These are phyloP conservation scores for Eutrema japonicum DNA, from an alignment of 345 rosid genomes.

Conservation along the genomic window DNA sequence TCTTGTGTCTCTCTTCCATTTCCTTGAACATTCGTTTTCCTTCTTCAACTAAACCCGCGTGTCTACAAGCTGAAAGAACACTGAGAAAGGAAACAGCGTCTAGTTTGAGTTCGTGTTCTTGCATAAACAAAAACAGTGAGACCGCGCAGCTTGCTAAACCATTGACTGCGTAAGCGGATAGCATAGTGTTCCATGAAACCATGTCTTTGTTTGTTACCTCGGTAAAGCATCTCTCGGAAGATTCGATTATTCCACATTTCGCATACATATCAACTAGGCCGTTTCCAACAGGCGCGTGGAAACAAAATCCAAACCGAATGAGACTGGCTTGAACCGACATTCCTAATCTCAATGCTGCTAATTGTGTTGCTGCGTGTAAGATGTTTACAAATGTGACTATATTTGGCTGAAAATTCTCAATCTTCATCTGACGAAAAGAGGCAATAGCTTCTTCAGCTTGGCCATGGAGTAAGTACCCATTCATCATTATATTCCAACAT, in stretches of 20 bases:
- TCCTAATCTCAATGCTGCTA: constrained; percentile 54
- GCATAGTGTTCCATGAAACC: constrained; percentile 65
- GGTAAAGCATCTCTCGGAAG: constrained; percentile 47
- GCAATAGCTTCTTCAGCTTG: constrained; percentile 58
- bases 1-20: constrained; percentile 49
- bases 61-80: constrained; percentile 71
- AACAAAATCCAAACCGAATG: constrained; percentile 51
- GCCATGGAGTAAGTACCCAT: constrained; percentile 57
- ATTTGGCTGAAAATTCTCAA: constrained; percentile 51
- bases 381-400: constrained; percentile 51
- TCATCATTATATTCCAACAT: constrained; percentile 68
- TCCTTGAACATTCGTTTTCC: constrained; percentile 53
- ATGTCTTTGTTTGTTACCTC: constrained; percentile 55
- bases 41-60: constrained; percentile 60
- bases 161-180: constrained; percentile 58
- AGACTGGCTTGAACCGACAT: constrained; percentile 55
- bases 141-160: constrained; percentile 58
- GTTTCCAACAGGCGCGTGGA: constrained; percentile 48
- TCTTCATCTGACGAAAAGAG: constrained; percentile 53
- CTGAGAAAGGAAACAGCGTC: constrained; percentile 56
- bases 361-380: constrained; percentile 55
- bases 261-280: constrained; percentile 70
- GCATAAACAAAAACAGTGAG: constrained; percentile 59
- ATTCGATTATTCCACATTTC: constrained; percentile 59
- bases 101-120: constrained; percentile 40